These are phyloP conservation scores for Suillus variegatus DNA, from an alignment of 768 basidiomycete species.

Conservation along the genomic window DNA sequence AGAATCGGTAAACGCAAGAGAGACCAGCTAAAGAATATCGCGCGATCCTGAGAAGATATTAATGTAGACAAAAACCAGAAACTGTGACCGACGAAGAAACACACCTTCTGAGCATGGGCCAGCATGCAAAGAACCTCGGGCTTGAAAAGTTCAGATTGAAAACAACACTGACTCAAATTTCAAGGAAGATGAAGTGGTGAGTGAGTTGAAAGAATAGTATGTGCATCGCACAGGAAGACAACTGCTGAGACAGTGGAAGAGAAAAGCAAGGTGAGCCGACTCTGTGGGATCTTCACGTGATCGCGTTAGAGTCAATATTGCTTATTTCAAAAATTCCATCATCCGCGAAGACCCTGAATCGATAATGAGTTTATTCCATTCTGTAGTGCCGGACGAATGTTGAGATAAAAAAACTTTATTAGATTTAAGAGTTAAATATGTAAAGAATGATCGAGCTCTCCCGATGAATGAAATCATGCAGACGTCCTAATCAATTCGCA, in stretches of 20 bases:
- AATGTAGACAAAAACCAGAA: neutral
- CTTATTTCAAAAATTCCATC: too few relatives aligned
- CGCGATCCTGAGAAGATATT: neutral
- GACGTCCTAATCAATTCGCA: neutral
- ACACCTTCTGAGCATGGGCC: neutral
- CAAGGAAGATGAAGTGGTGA: neutral
- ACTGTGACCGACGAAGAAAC: neutral
- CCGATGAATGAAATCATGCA: neutral
- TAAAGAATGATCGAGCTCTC: neutral
- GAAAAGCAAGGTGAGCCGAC: neutral
- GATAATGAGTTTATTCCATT: neutral
- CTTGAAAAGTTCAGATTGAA: neutral
- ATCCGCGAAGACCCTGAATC: too few relatives aligned
- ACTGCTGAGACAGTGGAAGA: neutral
- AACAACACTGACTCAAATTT: neutral
- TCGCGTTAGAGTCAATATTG: neutral
- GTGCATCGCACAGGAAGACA: neutral
- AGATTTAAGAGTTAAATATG: neutral
- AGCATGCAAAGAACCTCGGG: neutral
- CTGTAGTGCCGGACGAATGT: neutral
- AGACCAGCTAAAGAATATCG: neutral
- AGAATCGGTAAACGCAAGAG: conserved; percentile 11
- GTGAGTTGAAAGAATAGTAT: neutral
- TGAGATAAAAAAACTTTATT: neutral
- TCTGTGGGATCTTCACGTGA: neutral